Evolutionary conservation across 768 basidiomycete species (phyloP).

Genomic region (Trametes meyenii): DNA sequence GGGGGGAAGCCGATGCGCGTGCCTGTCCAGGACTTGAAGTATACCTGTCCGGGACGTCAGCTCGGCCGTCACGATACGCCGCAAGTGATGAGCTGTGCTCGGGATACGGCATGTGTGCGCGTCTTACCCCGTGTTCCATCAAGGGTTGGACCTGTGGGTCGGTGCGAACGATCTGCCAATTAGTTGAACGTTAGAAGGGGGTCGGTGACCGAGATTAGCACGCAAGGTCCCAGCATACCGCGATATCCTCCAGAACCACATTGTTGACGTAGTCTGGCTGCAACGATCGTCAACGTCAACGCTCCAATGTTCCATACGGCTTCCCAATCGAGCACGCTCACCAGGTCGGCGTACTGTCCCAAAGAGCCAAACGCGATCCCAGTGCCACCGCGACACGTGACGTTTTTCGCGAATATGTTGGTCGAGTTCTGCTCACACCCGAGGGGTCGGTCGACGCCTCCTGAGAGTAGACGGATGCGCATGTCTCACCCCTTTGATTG

Average conservation of each 20-base stretch:
- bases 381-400: slow-evolving; percentile 60
- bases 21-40: slow-evolving; percentile 60
- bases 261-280: slow-evolving; percentile 59
- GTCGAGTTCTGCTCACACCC: slow-evolving; percentile 51
- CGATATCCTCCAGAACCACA: slow-evolving; percentile 51
- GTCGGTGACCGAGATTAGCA: too few relatives aligned
- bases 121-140: slow-evolving; percentile 52
- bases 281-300: not conserved
- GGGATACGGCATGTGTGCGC: not conserved
- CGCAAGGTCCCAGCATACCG: slow-evolving; percentile 34
- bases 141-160: slow-evolving; percentile 54
- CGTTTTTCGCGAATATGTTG: slow-evolving; percentile 49
- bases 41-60: slow-evolving; percentile 40
- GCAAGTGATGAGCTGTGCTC: not conserved
- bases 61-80: too few relatives aligned
- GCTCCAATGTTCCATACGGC: not conserved
- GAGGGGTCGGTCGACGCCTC: not conserved
- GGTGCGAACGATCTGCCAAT: slow-evolving; percentile 47
- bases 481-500: slow-evolving; percentile 59
- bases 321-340: slow-evolving; percentile 28
- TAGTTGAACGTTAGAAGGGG: too few relatives aligned
- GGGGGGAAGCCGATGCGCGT: slow-evolving; percentile 54
- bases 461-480: not conserved
- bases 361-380: slow-evolving; percentile 64
- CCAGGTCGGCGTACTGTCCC: slow-evolving; percentile 57